phyloP scores from a whole-genome alignment of 345 rosid genomes.

The Geranium brycei region DNA sequence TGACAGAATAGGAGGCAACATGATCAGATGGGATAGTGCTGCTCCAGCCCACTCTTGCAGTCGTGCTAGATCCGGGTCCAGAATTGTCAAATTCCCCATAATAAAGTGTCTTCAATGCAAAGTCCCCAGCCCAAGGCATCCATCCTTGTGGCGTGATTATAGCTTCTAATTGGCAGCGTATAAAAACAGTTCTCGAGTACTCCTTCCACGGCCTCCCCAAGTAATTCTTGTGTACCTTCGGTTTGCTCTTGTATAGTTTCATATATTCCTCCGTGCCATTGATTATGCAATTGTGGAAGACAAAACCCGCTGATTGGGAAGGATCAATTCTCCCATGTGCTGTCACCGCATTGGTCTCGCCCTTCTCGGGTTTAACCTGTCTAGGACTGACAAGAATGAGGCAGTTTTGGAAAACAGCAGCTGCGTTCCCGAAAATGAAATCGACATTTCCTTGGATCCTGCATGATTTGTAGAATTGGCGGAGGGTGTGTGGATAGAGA shows the following conservation, averaged over 20 bases:
- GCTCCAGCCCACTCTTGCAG: slow-evolving; percentile 28
- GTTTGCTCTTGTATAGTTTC: slow-evolving; percentile 21
- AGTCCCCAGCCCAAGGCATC: slow-evolving; percentile 33
- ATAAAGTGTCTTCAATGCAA: slow-evolving; percentile 33
- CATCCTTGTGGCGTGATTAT: slow-evolving; percentile 28
- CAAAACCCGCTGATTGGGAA: slow-evolving; percentile 32
- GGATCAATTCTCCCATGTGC: slow-evolving; percentile 42
- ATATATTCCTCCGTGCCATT: slow-evolving; percentile 34
- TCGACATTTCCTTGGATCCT: slow-evolving; percentile 36
- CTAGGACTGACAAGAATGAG: slow-evolving; percentile 25
- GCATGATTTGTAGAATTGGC: slow-evolving; percentile 41
- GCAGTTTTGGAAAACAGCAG: slow-evolving; percentile 29
- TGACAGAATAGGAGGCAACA: slow-evolving; percentile 17
- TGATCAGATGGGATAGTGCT: slow-evolving; percentile 23
- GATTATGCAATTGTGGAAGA: slow-evolving; percentile 26
- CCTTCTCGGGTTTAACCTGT: slow-evolving; percentile 31
- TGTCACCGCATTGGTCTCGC: slow-evolving; percentile 27
- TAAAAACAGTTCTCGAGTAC: slow-evolving; percentile 28
- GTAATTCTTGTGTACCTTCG: slow-evolving; percentile 25
- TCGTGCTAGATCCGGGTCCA: slow-evolving; percentile 20
- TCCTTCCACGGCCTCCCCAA: slow-evolving; percentile 50
- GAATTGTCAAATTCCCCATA: slow-evolving; percentile 33
- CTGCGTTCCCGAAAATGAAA: slow-evolving; percentile 41
- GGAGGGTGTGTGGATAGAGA: slow-evolving; percentile 31
- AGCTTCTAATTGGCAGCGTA: slow-evolving; percentile 17